Percentiles rank a stretch among this genome's conserved stretches.
phyloP scores from a whole-genome alignment of 345 rosid species.

The Boechera stricta region DNA sequence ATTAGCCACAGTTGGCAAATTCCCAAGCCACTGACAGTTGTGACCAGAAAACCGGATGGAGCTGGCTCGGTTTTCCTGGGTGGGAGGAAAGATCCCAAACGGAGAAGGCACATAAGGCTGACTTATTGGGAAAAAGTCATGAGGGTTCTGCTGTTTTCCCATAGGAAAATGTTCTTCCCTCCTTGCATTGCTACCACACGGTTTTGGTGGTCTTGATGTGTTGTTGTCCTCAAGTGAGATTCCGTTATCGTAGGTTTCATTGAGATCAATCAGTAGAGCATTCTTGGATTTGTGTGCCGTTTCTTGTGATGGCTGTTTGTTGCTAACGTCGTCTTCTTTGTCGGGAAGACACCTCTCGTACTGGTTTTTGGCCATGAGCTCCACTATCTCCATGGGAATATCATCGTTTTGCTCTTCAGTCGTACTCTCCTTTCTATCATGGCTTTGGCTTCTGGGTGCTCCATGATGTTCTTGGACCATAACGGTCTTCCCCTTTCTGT shows the following conservation, averaged over 20 bases:
- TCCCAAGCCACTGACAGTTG: constrained; percentile 56
- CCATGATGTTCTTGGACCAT: constrained; percentile 46
- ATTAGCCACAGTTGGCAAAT: constrained; percentile 44
- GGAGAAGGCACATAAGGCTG: constrained; percentile 52
- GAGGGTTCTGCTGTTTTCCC: constrained; percentile 46
- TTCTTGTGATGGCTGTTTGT: constrained; percentile 49
- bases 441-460: constrained; percentile 46
- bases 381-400: constrained; percentile 93
- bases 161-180: constrained; percentile 45
- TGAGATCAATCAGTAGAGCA: constrained; percentile 53
- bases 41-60: constrained; percentile 54
- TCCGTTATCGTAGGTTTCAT: constrained; percentile 50
- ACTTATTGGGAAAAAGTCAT: constrained; percentile 53
- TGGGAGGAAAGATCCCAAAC: constrained; percentile 48
- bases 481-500: constrained; percentile 51
- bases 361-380: constrained; percentile 91
- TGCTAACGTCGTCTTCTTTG: constrained; percentile 50
- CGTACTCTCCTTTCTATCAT: constrained; percentile 50
- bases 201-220: constrained; percentile 48
- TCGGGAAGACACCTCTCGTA: constrained; percentile 86
- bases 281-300: constrained; percentile 41
- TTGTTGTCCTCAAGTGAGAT: constrained; percentile 55
- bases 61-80: constrained; percentile 53
- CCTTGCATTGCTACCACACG: constrained; percentile 50
- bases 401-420: constrained; percentile 78